phyloP scores from a whole-genome alignment of 495 filamentous ascomycete species.

The Jackrogersella multiformis region DNA sequence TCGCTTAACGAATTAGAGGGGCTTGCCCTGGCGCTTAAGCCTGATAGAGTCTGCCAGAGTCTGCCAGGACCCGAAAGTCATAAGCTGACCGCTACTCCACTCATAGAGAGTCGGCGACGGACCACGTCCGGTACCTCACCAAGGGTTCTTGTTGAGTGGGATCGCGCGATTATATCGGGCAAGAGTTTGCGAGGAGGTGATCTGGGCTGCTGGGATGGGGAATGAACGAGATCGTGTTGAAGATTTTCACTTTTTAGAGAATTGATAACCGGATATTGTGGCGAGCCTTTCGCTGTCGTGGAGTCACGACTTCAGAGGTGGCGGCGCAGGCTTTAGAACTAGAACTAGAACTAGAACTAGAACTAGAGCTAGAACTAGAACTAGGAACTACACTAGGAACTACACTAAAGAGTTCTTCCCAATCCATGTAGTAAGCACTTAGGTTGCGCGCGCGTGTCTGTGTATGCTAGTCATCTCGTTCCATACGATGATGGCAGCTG shows the following conservation, averaged over 20 bases:
- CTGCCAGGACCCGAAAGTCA: constrained; percentile 35
- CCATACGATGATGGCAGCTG: constrained; percentile 3
- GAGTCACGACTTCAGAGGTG: neutral
- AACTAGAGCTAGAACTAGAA: too few species aligned
- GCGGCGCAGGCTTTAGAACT: too few species aligned
- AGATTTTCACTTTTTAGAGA: constrained; percentile 12
- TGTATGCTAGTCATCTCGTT: constrained; percentile 30
- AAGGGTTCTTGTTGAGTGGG: constrained; percentile 20
- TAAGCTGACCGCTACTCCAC: constrained; percentile 49
- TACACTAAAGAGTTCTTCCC: neutral
- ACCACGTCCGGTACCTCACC: too few species aligned
- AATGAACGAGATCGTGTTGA: constrained; percentile 14
- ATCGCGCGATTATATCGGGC: constrained; percentile 22
- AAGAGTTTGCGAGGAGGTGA: constrained; percentile 24
- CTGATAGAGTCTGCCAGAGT: neutral
- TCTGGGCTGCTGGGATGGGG: neutral
- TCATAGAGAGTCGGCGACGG: constrained; percentile 31
- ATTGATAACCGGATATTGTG: constrained; percentile 4
- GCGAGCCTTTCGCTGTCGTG: neutral
- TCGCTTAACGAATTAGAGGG: constrained; percentile 34
- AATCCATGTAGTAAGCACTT: constrained; percentile 27
- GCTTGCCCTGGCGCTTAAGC: constrained; percentile 20
- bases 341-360: too few species aligned
- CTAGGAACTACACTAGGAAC: too few species aligned
- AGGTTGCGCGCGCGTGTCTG: neutral